phyloP scores from a whole-genome alignment of 1,139 yeast genomes.

The Candida buenavistaensis region DNA sequence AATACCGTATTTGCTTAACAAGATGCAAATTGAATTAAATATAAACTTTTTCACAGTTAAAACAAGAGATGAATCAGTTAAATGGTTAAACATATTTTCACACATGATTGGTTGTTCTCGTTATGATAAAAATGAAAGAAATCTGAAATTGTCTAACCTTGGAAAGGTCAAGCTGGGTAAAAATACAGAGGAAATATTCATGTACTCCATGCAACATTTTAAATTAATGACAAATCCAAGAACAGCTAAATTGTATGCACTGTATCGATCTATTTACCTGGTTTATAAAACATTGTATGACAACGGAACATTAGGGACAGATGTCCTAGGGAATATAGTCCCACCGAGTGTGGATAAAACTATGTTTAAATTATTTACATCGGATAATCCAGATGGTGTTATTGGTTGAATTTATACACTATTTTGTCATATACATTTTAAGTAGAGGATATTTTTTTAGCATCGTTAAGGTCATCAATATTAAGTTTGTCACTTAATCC shows the following conservation, averaged over 20 bases:
- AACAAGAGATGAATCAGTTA: conserved; percentile 46
- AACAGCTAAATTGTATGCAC: conserved; percentile 34
- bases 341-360: conserved; percentile 42
- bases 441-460: conserved; percentile 42
- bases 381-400: conserved; percentile 52
- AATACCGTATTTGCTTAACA: conserved; percentile 29
- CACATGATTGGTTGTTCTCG: conserved; percentile 54
- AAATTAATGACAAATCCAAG: conserved; percentile 53
- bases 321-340: conserved; percentile 25
- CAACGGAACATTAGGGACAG: conserved; percentile 31
- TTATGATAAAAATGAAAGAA: conserved; percentile 57
- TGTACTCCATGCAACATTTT: conserved; percentile 54
- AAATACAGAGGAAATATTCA: conserved; percentile 44
- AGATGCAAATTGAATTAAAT: conserved; percentile 31
- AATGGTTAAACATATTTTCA: conserved; percentile 57
- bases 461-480: conserved; percentile 50
- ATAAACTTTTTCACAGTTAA: conserved; percentile 50
- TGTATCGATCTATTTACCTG: conserved; percentile 38
- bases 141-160: conserved; percentile 52
- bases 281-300: conserved; percentile 31
- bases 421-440: conserved; percentile 6
- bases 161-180: conserved; percentile 57
- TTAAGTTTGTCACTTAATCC: conserved; percentile 48
- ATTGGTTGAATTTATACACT: conserved; percentile 10
- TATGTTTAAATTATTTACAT: conserved; percentile 46